These are phyloP conservation scores for Drechslera avenae DNA, from an alignment of 2,329 filamentous ascomycete genomes.

Conservation along the genomic window DNA sequence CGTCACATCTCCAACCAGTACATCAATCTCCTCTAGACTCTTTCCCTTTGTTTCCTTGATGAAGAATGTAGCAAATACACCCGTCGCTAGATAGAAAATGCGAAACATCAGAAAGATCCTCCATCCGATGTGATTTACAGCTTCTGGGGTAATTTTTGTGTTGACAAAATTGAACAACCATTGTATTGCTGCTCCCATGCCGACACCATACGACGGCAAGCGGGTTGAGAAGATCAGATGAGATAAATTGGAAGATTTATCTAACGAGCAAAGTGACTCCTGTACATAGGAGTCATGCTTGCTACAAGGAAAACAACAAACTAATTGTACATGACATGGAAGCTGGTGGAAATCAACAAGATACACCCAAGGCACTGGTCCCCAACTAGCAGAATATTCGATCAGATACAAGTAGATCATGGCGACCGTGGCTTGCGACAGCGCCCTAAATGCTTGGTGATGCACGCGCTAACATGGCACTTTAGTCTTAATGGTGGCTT, in stretches of 20 bases:
- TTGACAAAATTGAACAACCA: conserved; percentile 77
- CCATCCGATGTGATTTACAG: conserved; percentile 59
- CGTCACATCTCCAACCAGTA: conserved; percentile 47
- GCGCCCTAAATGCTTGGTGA: conserved; percentile 10
- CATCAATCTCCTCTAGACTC: conserved; percentile 55
- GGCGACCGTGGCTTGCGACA: conserved; percentile 57
- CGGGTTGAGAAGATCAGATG: conserved; percentile 77
- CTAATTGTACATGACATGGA: too few relatives aligned
- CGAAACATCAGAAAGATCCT: conserved; percentile 56
- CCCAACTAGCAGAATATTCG: conserved; percentile 73
- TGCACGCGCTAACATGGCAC: conserved; percentile 5
- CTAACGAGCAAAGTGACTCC: too few relatives aligned
- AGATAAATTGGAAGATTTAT: too few relatives aligned
- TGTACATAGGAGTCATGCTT: too few relatives aligned
- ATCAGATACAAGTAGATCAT: conserved; percentile 78
- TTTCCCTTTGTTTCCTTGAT: conserved; percentile 53
- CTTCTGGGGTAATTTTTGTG: conserved; percentile 65
- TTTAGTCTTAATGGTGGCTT: conserved; percentile 9
- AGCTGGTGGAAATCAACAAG: too few relatives aligned
- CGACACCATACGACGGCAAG: conserved; percentile 68
- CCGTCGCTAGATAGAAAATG: conserved; percentile 52
- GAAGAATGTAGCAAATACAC: conserved; percentile 54
- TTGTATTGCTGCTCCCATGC: conserved; percentile 72
- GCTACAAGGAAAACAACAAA: too few relatives aligned
- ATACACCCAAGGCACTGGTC: conserved; percentile 76